Percentiles rank a stretch among this genome's conserved stretches.
phyloP scores from a whole-genome alignment of 805 yeast species.

The Kuraishia molischiana region DNA sequence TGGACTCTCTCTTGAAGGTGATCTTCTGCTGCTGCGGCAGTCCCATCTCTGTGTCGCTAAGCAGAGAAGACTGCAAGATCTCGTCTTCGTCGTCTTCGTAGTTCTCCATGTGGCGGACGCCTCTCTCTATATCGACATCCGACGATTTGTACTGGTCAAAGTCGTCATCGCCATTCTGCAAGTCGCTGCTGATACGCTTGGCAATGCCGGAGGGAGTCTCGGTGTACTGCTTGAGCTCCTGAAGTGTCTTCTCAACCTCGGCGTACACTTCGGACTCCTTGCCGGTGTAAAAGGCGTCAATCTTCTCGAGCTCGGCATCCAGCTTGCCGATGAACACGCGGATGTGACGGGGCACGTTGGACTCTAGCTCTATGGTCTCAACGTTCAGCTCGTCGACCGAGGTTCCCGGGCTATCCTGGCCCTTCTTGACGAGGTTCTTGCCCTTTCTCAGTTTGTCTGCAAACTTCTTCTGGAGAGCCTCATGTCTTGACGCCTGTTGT shows the following conservation, averaged over 20 bases:
- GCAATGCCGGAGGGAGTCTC: constrained; percentile 13
- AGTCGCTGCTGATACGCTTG: constrained; percentile 11
- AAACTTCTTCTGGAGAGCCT: constrained; percentile 11
- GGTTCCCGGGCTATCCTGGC: constrained; percentile 1
- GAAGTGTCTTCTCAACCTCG: constrained; percentile 34
- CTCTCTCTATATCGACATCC: neutral
- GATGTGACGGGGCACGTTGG: constrained; percentile 21
- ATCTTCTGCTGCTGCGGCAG: constrained; percentile 39
- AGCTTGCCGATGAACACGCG: constrained; percentile 37
- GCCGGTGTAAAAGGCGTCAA: constrained; percentile 39
- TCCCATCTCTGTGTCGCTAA: constrained; percentile 39
- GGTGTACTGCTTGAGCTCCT: constrained; percentile 33
- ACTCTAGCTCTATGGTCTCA: constrained; percentile 10
- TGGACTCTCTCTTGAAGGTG: constrained; percentile 33
- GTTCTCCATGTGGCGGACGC: constrained; percentile 12
- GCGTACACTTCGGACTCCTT: constrained; percentile 36
- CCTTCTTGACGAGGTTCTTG: constrained; percentile 3
- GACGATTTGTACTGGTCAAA: constrained; percentile 2
- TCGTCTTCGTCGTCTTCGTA: constrained; percentile 27
- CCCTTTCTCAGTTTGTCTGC: constrained; percentile 2
- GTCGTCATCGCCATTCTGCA: constrained; percentile 7
- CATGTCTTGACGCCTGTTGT: constrained; percentile 6
- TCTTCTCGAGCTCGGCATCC: constrained; percentile 36
- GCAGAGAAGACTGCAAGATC: constrained; percentile 33
- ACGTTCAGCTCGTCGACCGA: constrained; percentile 12